Evolutionary conservation across 805 yeast species (phyloP), one percentile per base, ranked within the genome.

Genomic region (Metschnikowia gruessii): DNA sequence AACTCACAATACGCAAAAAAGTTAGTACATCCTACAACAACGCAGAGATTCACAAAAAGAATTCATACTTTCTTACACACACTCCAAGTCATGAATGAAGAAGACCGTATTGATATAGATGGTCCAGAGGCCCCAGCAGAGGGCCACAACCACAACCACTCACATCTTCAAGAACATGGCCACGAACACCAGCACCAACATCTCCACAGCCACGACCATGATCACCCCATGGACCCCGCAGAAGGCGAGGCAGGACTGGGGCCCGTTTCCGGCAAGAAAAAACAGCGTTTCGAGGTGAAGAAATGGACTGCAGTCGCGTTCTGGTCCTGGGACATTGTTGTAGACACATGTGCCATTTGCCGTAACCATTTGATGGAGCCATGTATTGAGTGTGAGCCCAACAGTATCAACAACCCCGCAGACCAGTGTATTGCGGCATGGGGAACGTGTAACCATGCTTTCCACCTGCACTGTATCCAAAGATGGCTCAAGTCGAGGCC

Each of bases 231-330:
- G 49, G 49, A 45, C 8, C 37, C 43, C n/a, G 44, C 32, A 16
- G 44, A 40, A 3, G 26, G 32, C 3, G n/a, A 36, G 32, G 7
- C 8, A 30, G 46, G 26, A 10, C 45, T 31, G 17, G 50, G 37
- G 29, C 43, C 69, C 50, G 56, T 43, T 3, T 53, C 49, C 45
- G 51, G 51, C 37, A 63, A 57, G 49, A 50, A 81, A 28, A 70
- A 85, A 70, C 86, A 85, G 64, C 77, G 87, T 58, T 91, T 94
- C 59, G 97, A 92, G 64, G 91, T 94, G 34, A 87, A 89, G 63
- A 94, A 91, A 73, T 92, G 99, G 98, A 90, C 96, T 12, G 98
- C 98, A 0, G 99, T 94, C 40, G 98, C 98, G n/a, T 89, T 94
- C 64, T 94, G 99, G 99, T 89, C 97, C 0, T 94, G 99, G 99